Base-by-base conservation (phyloP, 1,139 yeast genomes). In the Geotrichum phurueaensis region DNA sequence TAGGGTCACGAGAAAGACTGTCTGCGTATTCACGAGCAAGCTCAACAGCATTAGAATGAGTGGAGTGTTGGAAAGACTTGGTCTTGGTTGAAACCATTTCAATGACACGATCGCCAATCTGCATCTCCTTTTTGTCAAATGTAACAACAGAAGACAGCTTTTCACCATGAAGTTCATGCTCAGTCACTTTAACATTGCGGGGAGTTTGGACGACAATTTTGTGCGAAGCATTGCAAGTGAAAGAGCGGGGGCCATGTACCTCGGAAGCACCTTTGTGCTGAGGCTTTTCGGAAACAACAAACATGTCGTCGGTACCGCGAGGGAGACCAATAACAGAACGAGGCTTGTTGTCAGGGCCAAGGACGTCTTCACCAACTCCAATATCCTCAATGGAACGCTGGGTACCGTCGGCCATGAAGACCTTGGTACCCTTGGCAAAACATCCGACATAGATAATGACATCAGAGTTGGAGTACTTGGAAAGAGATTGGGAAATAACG, bases 401-500 rank as follows among this genome's bases (percentile, higher is more conserved):
- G 6, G 18, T 36, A 36, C 43, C 43, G 18, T 36, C 43, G 18
- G 43, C 43, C 43, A 36, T 36, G 43, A 36, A 36, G 43, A 36
- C 43, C 18, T 36, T 36, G 43, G 43, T 36, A 13, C 43, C 43
- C 18, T 36, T 36, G 18, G 51, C 68, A 76, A 36, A 36, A 10
- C 43, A 87, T 62, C 97, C 97, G 59, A 90, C 96, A 72, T 94
- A 94, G 71, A 92, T 88, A 75, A 94, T 94, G 62, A 89, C 89
- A 75, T 94, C 98, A 27, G 98, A 94, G 82, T 94, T 94, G 65
- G 99, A 94, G 78, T 86, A 94, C 78, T 94, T 94, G 66, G 99
- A 94, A 73, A 94, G 82, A 1, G 98, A 90, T 79, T 94, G 99
- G 43, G 99, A 94, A 75, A 94, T 94, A 71, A 94, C 99, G 13